Percentiles rank a stretch among this genome's conserved stretches.
phyloP scores from a whole-genome alignment of 2,329 filamentous ascomycete genomes.

The Claviceps sp. region DNA sequence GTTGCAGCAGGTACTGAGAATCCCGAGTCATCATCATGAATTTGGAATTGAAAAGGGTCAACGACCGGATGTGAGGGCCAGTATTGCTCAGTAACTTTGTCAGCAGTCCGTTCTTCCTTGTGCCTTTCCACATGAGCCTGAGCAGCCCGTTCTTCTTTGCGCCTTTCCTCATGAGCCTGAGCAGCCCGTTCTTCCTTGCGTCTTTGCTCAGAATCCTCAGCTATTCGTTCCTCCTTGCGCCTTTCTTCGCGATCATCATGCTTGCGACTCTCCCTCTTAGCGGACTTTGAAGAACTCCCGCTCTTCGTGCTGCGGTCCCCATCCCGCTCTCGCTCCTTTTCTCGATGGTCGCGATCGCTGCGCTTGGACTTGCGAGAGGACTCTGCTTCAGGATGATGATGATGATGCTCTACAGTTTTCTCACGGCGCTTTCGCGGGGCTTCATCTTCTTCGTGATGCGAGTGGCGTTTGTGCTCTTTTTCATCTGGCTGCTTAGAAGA shows the following conservation, averaged over 20 bases:
- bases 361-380: constrained; percentile 10
- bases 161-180: constrained; percentile 10
- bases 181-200: neutral
- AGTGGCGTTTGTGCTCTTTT: constrained; percentile 16
- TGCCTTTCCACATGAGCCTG: constrained; percentile 9
- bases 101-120: constrained; percentile 15
- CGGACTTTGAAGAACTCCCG: constrained; percentile 12
- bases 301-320: constrained; percentile 16
- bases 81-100: constrained; percentile 6
- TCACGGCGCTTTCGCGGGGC: constrained; percentile 16
- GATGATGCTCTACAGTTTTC: constrained; percentile 10
- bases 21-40: constrained; percentile 31
- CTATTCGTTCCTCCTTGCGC: constrained; percentile 9
- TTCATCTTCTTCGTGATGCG: constrained; percentile 20
- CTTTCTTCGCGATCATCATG: constrained; percentile 15
- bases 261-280: constrained; percentile 13
- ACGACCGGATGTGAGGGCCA: constrained; percentile 13
- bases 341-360: constrained; percentile 13
- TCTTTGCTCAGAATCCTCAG: constrained; percentile 12
- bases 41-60: constrained; percentile 47
- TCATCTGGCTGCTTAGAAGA: constrained; percentile 17
- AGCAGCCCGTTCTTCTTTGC: neutral
- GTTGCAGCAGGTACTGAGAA: neutral
- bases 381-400: constrained; percentile 11
- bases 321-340: constrained; percentile 15